Evolutionary conservation across 768 basidiomycete species (phyloP), one percentile per base, ranked within the genome.

Genomic region (Boletus barrowsii): DNA sequence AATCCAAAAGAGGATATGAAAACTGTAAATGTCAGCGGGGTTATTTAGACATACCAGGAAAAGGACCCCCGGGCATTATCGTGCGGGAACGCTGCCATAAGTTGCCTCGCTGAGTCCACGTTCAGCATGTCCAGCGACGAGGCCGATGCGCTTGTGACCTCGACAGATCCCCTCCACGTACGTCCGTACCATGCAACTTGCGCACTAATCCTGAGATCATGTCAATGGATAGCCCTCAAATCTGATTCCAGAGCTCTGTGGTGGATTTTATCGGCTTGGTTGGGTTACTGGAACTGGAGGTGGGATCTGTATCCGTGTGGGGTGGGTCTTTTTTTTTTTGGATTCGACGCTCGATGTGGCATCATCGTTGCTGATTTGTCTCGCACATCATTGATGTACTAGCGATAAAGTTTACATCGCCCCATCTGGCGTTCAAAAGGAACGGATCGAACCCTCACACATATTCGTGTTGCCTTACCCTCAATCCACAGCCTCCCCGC

Each of bases 251-350:
- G 88, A 90, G 64, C 78, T 95, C 2, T 95, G 93, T 68, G 76
- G 82, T 42, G 81, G 83, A 7, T 94, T 95, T 71, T 94, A 94
- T 79, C 79, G 57, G 72, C 80, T 94, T 20, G 93, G 93, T 14
- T 94, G 93, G 93, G 93, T 94, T 1, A 94, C 92, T 3, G 92
- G 93, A 15, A 94, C 93, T 3, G 92, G 91, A 7, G 84, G 84
- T 24, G 89, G 89, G 1, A 90, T 90, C 55, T 84, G 82, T 56
- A 91, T 92, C 56, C 81, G 88, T 18, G 68, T 76, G 41, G 84
- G 79, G 89, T 88, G 56, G 14, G 83, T 66, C 10, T 40, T 17
- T 24, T 39, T 36, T n/a, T 15, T 29, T 29, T 29, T 29, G 29
- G 2, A 45, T 1, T 11, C 2, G 29, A 10, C 15, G 17, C 26